Evolutionary conservation across 2,329 filamentous ascomycete genomes (phyloP).

Genomic region (Zopfia rhizophila): DNA sequence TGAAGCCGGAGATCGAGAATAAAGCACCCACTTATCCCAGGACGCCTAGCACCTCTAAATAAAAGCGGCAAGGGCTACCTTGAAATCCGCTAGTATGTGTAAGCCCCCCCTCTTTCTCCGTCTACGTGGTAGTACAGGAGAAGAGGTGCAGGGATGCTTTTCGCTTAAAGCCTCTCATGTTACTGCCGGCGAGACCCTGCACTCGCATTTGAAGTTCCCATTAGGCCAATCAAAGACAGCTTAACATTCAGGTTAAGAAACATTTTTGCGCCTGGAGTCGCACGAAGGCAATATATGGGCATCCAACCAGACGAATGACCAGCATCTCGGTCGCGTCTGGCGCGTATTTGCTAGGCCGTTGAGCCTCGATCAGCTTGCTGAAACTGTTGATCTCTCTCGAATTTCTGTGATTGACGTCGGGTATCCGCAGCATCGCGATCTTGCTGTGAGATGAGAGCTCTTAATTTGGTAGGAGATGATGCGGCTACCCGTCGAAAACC

Average conservation of each 20-base stretch:
- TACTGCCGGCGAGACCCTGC: conserved; percentile 10
- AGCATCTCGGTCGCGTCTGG: conserved; percentile 18
- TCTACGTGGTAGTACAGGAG: conserved; percentile 21
- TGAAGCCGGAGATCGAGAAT: conserved; percentile 32
- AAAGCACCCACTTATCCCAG: conserved; percentile 29
- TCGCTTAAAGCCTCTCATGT: conserved; percentile 13
- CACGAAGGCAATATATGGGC: conserved; percentile 25
- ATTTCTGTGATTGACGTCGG: conserved; percentile 13
- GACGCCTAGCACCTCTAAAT: conserved; percentile 21
- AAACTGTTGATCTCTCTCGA: conserved; percentile 17
- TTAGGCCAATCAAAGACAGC: too few relatives aligned
- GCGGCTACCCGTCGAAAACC: conserved; percentile 4
- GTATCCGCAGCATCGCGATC: conserved; percentile 31
- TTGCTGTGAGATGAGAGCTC: conserved; percentile 8
- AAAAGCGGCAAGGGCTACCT: conserved; percentile 32
- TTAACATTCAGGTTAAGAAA: too few relatives aligned
- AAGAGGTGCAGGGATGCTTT: conserved; percentile 15
- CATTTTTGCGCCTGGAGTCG: conserved; percentile 16
- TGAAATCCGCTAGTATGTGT: conserved; percentile 27
- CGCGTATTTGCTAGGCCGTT: conserved; percentile 23
- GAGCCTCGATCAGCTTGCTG: conserved; percentile 22
- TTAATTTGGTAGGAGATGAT: too few relatives aligned
- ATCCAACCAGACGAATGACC: conserved; percentile 14
- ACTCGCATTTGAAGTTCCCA: too few relatives aligned
- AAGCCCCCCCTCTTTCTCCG: conserved; percentile 29